Conservation (phyloP, 192 early-diverging fungal genomes). For the Lobosporangium transversale region DNA sequence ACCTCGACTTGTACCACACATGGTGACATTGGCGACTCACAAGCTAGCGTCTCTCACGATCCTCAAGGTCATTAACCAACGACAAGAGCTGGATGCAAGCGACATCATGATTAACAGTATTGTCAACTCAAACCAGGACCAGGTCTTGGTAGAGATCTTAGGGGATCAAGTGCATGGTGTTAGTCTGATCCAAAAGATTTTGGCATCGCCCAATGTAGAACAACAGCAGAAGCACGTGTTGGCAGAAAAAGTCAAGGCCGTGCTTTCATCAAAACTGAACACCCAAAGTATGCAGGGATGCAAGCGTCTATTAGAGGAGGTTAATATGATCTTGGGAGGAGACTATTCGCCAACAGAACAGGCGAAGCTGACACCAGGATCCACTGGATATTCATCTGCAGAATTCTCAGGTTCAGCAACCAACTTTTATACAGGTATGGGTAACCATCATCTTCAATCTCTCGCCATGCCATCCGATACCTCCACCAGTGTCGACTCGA, state of each 20-base stretch:
- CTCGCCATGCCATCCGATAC: conserved; percentile 13
- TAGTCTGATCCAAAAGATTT: conserved; percentile 86
- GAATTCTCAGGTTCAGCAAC: conserved; percentile 20
- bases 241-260: conserved; percentile 76
- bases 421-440: conserved; percentile 31
- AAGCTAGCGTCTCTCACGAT: conserved; percentile 89
- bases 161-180: conserved; percentile 90
- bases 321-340: conserved; percentile 53
- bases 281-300: conserved; percentile 80
- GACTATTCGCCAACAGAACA: conserved; percentile 21
- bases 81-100: conserved; percentile 89
- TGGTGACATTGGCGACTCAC: conserved; percentile 85
- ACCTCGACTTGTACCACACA: conserved; percentile 80
- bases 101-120: conserved; percentile 84
- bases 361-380: conserved; percentile 14
- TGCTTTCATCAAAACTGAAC: conserved; percentile 65
- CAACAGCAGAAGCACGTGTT: conserved; percentile 78
- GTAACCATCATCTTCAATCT: conserved; percentile 14
- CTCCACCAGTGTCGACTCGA: conserved; percentile 4
- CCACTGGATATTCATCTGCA: conserved; percentile 12
- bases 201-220: conserved; percentile 82
- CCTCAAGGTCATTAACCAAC: conserved; percentile 91
- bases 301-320: conserved; percentile 82
- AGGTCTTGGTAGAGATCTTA: conserved; percentile 75
- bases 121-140: conserved; percentile 75